Percentiles rank a stretch among this genome's conserved stretches.
Evolutionary conservation across 2,329 filamentous ascomycete species (phyloP).

Genomic region (Aaosphaeria pasadenensis): DNA sequence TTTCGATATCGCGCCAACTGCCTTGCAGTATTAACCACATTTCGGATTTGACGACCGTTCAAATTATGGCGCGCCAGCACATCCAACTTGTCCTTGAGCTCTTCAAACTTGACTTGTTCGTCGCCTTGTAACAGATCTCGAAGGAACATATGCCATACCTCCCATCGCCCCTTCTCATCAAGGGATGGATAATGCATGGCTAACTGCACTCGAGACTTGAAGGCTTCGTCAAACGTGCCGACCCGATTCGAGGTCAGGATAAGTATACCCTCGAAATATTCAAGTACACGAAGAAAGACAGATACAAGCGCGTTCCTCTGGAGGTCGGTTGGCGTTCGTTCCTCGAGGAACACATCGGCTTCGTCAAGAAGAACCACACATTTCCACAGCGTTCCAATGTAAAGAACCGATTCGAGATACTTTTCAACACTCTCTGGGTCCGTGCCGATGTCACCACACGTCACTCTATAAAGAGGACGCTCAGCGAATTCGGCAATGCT

Average conservation of each 20-base stretch:
- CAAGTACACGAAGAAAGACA: slow-evolving; percentile 7
- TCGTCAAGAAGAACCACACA: slow-evolving; percentile 57
- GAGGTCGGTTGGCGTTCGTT: slow-evolving; percentile 25
- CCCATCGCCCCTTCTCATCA: neutral
- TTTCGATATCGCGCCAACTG: slow-evolving; percentile 9
- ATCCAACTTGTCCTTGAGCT: slow-evolving; percentile 4
- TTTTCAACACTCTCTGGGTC: slow-evolving; percentile 3
- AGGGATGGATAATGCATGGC: slow-evolving; percentile 5
- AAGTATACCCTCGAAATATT: slow-evolving; percentile 10
- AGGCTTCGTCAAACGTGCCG: slow-evolving; percentile 15
- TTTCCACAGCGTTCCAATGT: slow-evolving; percentile 39
- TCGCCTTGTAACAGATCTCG: slow-evolving; percentile 3
- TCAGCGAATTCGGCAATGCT: slow-evolving; percentile 45
- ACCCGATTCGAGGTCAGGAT: slow-evolving; percentile 13
- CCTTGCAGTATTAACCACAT: slow-evolving; percentile 18
- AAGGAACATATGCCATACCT: slow-evolving; percentile 11
- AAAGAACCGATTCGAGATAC: slow-evolving; percentile 4
- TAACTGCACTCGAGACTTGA: slow-evolving; percentile 14
- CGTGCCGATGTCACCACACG: slow-evolving; percentile 7
- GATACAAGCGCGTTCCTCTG: slow-evolving; percentile 22
- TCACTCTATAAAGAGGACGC: slow-evolving; percentile 43
- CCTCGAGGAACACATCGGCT: slow-evolving; percentile 57
- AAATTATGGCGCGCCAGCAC: slow-evolving; percentile 35
- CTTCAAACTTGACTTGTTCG: slow-evolving; percentile 6
- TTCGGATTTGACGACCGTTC: slow-evolving; percentile 51